phyloP scores from a whole-genome alignment of 1,284 basidiomycete species.

The Mycosarcoma maydis region DNA sequence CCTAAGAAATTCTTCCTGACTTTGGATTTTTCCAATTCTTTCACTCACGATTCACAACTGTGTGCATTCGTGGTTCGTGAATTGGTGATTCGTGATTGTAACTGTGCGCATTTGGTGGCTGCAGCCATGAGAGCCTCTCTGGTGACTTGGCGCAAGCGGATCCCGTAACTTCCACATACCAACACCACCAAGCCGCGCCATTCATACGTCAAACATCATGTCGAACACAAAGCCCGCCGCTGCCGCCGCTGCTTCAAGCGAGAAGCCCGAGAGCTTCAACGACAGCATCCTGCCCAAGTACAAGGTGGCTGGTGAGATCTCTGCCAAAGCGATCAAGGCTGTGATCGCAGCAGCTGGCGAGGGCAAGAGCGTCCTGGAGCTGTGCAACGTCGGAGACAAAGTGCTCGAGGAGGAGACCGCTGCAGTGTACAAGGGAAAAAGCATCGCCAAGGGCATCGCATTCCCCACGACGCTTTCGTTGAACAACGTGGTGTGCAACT shows the following conservation, averaged over 20 bases:
- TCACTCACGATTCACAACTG: too few relatives aligned
- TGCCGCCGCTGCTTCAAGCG: constrained; percentile 12
- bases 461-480: constrained; percentile 94
- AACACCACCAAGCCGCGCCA: constrained; percentile 1
- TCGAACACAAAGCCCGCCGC: constrained; percentile 24
- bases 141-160: too few relatives aligned
- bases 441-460: constrained; percentile 84
- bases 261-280: constrained; percentile 57
- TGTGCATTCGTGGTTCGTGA: too few relatives aligned
- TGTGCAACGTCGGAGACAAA: constrained; percentile 91
- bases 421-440: constrained; percentile 81
- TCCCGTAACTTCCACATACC: constrained; percentile 3
- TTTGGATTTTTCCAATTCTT: background rate
- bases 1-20: constrained; percentile 17
- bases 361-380: constrained; percentile 87
- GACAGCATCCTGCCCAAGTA: constrained; percentile 67
- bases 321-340: constrained; percentile 84
- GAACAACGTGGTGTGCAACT: constrained; percentile 76
- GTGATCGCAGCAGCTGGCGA: constrained; percentile 68
- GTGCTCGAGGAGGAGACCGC: constrained; percentile 85
- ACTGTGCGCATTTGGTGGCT: background rate
- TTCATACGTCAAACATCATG: constrained; percentile 13
- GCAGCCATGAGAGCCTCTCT: too few relatives aligned
- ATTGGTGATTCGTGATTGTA: too few relatives aligned
- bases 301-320: constrained; percentile 89